These are phyloP conservation scores for Lotmaria passim DNA, from an alignment of 208 protist species.

Conservation along the genomic window DNA sequence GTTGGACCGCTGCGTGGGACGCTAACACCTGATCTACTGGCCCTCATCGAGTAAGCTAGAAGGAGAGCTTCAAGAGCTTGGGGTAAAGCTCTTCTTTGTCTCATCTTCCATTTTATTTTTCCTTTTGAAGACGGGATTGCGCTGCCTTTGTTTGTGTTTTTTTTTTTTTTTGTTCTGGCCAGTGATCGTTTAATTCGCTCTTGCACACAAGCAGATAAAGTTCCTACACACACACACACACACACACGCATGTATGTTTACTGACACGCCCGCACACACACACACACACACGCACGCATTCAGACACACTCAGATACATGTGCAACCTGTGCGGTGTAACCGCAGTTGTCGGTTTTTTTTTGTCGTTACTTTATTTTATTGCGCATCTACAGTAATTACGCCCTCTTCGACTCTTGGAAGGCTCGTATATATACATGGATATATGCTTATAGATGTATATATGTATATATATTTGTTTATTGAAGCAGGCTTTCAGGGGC, in stretches of 20 bases:
- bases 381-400: too few species aligned
- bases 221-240: background rate
- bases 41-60: constrained; percentile 66
- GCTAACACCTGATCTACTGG: constrained; percentile 52
- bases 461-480: too few species aligned
- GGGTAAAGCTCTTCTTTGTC: background rate
- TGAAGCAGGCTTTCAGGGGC: too few species aligned
- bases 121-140: background rate
- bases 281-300: constrained; percentile 1
- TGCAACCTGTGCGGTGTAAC: too few species aligned
- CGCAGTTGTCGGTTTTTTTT: too few species aligned
- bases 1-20: constrained; percentile 39
- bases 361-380: too few species aligned
- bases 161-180: constrained; percentile 1
- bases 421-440: too few species aligned
- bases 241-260: constrained; percentile 8
- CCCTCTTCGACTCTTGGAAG: too few species aligned
- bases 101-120: constrained; percentile 11
- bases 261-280: background rate
- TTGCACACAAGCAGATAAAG: background rate
- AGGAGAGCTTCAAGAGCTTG: too few species aligned
- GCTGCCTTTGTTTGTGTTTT: background rate
- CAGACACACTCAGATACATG: constrained; percentile 6
- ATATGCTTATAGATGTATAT: too few species aligned
- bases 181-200: too few species aligned